Base-by-base conservation (phyloP, 768 basidiomycete species). In the Lentinula sp. region DNA sequence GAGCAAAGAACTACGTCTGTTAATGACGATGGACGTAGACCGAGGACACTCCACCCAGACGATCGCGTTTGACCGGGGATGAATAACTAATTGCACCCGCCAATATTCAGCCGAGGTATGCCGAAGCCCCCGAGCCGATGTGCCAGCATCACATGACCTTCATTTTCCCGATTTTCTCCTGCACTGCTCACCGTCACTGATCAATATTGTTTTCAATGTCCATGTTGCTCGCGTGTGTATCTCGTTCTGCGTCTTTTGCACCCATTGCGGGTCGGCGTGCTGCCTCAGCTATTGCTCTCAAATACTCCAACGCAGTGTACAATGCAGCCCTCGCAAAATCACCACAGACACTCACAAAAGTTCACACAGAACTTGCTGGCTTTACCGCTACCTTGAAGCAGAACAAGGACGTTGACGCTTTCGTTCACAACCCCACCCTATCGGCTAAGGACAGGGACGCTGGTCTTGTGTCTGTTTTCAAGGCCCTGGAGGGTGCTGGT, bases 401-500 rank as follows among this genome's bases (percentile, higher is more conserved):
- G 40, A 80, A 83, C 61, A 79, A 87, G 60, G 85, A 87, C 66
- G 73, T 94, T 66, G 76, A 75, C 61, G 72, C 84, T 3, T 92
- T 96, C 76, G 79, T 99, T 70, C 74, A 76, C 66, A 98, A 99
- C 80, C 97, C 97, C 49, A 95, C 96, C 9, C 83, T 99, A 18
- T 92, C 94, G 7, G 74, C 82, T 48, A 80, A 84, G 51, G 95
- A 97, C 60, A 88, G 93, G 67, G 68, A 76, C 16, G 73, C 81
- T 1, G 89, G 88, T 62, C 84, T 99, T 62, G 70, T 81, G 39
- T 72, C 78, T 52, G 75, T 98, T 70, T 87, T 86, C 70, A 74
- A 84, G 62, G 85, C 84, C 60, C 80, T 88, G 37, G 89, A 89
- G 74, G 79, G 80, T 32, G 39, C 78, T 40, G 80, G 77, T 21